Base-by-base conservation (phyloP, 768 basidiomycete genomes). In the Tremella yokohamensis region DNA sequence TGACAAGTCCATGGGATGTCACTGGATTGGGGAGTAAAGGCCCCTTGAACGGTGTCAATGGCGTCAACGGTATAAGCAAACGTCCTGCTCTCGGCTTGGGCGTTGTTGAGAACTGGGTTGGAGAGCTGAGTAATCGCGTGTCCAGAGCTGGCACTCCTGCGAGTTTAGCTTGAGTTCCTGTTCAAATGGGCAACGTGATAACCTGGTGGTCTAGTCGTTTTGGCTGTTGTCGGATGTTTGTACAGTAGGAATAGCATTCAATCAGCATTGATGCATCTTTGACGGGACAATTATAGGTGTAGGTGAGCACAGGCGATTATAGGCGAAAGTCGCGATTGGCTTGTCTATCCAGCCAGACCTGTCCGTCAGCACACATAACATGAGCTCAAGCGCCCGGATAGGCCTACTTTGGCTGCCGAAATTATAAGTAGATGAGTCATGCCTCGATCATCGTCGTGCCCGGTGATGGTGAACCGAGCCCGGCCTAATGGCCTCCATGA, bases 61-160 rank as follows among this genome's bases (percentile, higher is more conserved):
- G 52, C 39, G 45, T 45, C 22, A 34, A 20, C 26, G 51, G 57
- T 9, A 47, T 48, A n/a, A 20, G 16, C 11, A 18, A 16, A 38
- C 29, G 24, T 42, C 20, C n/a, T 47, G 22, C 51, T 19, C 49
- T 29, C 29, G 42, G 42, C n/a, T 18, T 22, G 22, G 42, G 42
- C 42, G 22, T 45, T 4, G 42, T 45, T 8, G 42, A 45, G 42
- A 45, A 8, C 8, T 45, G 42, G 42, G 42, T 45, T 6, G 42
- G 42, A 45, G 42, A 45, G 22, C 22, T 45, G 42, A 45, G 42
- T 8, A 45, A 45, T 16, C 42, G 42, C n/a, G 42, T 45, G 42
- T 45, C 42, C 4, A 45, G 42, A 22, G 42, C 42, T 16, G 42
- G 42, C 6, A 18, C 42, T 45, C 22, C 42, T n/a, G 22, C 42